Evolutionary conservation across 179 eudicot species (phyloP), one percentile per base, ranked within the genome.

Genomic region (Amaranthus tricolor): DNA sequence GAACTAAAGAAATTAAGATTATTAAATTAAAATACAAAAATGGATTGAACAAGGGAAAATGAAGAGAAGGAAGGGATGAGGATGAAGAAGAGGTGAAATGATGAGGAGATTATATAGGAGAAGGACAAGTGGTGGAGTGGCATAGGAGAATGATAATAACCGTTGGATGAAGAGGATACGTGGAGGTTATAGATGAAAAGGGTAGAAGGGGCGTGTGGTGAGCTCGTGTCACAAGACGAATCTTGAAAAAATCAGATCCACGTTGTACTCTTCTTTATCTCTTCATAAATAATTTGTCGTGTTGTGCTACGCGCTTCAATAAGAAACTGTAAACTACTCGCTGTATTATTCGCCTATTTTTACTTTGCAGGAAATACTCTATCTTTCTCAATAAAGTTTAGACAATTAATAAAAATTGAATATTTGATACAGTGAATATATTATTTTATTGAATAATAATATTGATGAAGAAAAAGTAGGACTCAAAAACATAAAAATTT

Each of bases 191-290:
- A 45, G 77, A 20, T 54, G 0, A 57, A 66, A 53, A 17, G 56
- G 10, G 4, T 6, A 50, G 19, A 63, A 54, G 50, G 52, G 76
- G 65, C 76, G 70, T 79, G 76, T 76, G 75, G 79, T 61, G 73
- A 75, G 76, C 76, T 72, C 70, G 79, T 71, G 70, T 70, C 78
- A 72, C 44, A 77, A 65, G 79, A 54, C 13, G 44, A 51, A 24
- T 60, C 73, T 62, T 8, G 64, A 45, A 77, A 65, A 71, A 73
- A 82, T 78, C 79, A 9, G 19, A 53, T 78, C 84, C 81, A 68
- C 73, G 75, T 72, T 72, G 74, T 52, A 8, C 9, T 56, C 40
- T 24, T 52, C 55, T 72, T 20, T 66, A 11, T 76, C 62, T 45
- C 52, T 53, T 48, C 16, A 2, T 1, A 7, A 7, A 5, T 10